Percentiles rank a stretch among this genome's conserved stretches.
Conservation (phyloP, 2,329 filamentous ascomycete genomes). For the Lachnellula arida region DNA sequence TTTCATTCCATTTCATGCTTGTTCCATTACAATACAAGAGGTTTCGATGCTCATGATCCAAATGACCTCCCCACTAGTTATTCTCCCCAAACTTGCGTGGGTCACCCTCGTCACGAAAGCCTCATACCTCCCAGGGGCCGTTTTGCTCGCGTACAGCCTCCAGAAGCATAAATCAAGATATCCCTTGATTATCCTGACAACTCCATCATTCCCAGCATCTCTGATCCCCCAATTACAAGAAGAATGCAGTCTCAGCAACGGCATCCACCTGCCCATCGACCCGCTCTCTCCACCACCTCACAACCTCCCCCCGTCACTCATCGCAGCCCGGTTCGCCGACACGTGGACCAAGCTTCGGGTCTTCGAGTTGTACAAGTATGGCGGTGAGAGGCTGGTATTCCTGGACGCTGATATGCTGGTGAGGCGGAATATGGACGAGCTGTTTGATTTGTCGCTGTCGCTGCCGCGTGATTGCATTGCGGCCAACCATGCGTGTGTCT, state of each 20-base stretch:
- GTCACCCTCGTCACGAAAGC: constrained; percentile 78
- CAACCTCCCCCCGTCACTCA: constrained; percentile 52
- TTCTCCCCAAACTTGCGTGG: constrained; percentile 46
- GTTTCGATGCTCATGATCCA: not conserved
- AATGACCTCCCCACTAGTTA: not conserved
- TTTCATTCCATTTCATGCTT: not conserved
- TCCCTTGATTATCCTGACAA: constrained; percentile 76
- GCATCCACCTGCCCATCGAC: constrained; percentile 61
- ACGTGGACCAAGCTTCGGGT: constrained; percentile 82
- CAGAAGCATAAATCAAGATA: constrained; percentile 59
- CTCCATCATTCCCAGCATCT: constrained; percentile 60
- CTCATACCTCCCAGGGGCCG: constrained; percentile 70
- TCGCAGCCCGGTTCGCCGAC: constrained; percentile 76
- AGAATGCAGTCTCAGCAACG: constrained; percentile 60
- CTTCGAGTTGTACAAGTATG: constrained; percentile 61
- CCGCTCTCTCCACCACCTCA: constrained; percentile 59
- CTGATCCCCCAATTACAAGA: constrained; percentile 47
- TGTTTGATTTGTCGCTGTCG: constrained; percentile 67
- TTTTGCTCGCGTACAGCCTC: constrained; percentile 74
- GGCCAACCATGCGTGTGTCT: constrained; percentile 76
- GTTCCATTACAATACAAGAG: not conserved
- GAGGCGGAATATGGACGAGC: constrained; percentile 77
- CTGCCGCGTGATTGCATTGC: constrained; percentile 70
- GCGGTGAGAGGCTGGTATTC: constrained; percentile 69
- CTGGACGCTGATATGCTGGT: constrained; percentile 85